A percentile compares a stretch with the other conserved stretches of the same genome.
Conservation (phyloP, 1,284 basidiomycete genomes). For the Veloboletus limbatus region DNA sequence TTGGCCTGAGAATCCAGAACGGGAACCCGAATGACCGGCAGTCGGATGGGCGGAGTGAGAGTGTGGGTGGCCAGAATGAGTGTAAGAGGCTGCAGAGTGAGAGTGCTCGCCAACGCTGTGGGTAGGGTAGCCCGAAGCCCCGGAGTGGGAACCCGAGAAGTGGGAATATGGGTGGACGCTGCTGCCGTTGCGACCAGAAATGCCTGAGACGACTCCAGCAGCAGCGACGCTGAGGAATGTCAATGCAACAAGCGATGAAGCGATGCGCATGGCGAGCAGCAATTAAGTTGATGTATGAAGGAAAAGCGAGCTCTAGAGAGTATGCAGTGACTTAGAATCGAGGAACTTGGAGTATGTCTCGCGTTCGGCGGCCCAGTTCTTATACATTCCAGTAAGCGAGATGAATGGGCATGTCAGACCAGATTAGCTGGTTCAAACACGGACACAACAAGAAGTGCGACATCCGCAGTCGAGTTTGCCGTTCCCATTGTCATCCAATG, state of each 20-base stretch:
- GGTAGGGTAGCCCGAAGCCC: too few species aligned
- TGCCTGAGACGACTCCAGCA: slow-evolving; percentile 6
- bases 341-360: neutral
- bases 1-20: too few species aligned
- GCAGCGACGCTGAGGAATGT: slow-evolving; percentile 7
- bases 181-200: neutral
- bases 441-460: neutral
- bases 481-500: neutral
- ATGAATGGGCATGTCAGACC: neutral
- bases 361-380: neutral
- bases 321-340: neutral
- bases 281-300: neutral
- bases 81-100: too few species aligned
- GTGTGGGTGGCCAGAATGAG: too few species aligned
- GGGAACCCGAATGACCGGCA: too few species aligned
- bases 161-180: too few species aligned
- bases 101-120: neutral
- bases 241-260: slow-evolving; percentile 5
- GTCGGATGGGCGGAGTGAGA: too few species aligned
- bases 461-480: slow-evolving; percentile 9
- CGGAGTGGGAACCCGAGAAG: too few species aligned
- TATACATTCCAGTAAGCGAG: slow-evolving; percentile 8
- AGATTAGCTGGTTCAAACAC: neutral
- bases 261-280: slow-evolving; percentile 12
- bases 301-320: neutral